A percentile compares a stretch with the other conserved stretches of the same genome.
Evolutionary conservation across 305 asterid genomes (phyloP).

Genomic region (Fraxinus dipetala): DNA sequence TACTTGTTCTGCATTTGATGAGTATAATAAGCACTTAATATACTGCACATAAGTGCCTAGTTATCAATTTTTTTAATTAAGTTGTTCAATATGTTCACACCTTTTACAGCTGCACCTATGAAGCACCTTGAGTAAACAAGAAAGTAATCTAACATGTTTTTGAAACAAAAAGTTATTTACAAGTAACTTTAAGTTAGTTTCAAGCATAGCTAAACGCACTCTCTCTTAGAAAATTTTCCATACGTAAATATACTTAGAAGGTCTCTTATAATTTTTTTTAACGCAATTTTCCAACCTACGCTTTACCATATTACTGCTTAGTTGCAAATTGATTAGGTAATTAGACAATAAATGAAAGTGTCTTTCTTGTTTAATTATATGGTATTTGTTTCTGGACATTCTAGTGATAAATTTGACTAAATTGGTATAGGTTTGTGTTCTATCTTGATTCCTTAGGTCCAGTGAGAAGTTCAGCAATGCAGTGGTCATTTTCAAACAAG

Average conservation of each 20-base stretch:
- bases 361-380: not conserved
- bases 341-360: constrained; percentile 8
- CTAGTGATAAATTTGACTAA: constrained; percentile 14
- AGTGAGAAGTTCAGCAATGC: constrained; percentile 59
- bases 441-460: constrained; percentile 45
- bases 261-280: constrained; percentile 4
- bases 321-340: constrained; percentile 41
- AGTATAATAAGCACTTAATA: constrained; percentile 30
- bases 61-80: constrained; percentile 23
- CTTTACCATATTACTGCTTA: constrained; percentile 21
- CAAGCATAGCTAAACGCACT: not conserved
- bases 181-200: not conserved
- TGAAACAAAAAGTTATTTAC: not conserved
- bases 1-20: constrained; percentile 33
- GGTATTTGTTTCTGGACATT: not conserved
- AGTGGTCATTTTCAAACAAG: constrained; percentile 66
- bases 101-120: not conserved
- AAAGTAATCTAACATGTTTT: not conserved
- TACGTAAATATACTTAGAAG: not conserved
- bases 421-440: not conserved
- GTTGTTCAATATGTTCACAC: constrained; percentile 37
- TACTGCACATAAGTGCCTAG: constrained; percentile 46
- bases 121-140: constrained; percentile 10
- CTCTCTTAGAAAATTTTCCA: not conserved
- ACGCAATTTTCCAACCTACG: constrained; percentile 25